Evolutionary conservation across 2,329 filamentous ascomycete genomes (phyloP).

Genomic region (Endocalyx cinctus): DNA sequence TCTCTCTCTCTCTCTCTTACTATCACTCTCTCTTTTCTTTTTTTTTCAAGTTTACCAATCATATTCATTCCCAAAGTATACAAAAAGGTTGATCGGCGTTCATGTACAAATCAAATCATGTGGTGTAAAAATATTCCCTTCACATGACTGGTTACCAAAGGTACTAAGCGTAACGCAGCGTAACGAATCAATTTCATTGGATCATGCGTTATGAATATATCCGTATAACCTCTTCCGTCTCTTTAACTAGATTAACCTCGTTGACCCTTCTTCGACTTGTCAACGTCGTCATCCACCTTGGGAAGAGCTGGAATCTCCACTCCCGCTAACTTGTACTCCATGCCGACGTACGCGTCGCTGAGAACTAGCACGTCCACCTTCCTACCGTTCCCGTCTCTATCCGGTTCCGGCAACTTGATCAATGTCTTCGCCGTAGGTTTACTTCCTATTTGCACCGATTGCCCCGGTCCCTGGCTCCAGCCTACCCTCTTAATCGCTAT

Average conservation of each 20-base stretch:
- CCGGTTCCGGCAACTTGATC: conserved; percentile 55
- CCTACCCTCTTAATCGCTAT: conserved; percentile 80
- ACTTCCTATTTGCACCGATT: conserved; percentile 33
- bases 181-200: too few species aligned
- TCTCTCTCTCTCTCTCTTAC: neutral
- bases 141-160: too few species aligned
- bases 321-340: conserved; percentile 51
- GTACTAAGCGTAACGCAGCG: too few species aligned
- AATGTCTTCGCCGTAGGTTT: conserved; percentile 50
- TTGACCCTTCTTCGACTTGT: conserved; percentile 38
- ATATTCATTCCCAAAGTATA: too few species aligned
- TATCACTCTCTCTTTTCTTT: neutral
- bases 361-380: conserved; percentile 71
- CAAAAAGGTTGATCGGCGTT: too few species aligned
- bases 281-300: conserved; percentile 42
- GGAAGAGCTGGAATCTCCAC: conserved; percentile 50
- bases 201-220: too few species aligned
- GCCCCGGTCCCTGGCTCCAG: conserved; percentile 48
- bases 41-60: neutral
- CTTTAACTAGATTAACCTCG: too few species aligned
- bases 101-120: too few species aligned
- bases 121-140: too few species aligned
- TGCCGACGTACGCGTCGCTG: conserved; percentile 82
- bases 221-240: too few species aligned
- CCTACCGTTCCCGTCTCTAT: conserved; percentile 40